Evolutionary conservation across 2,329 filamentous ascomycete genomes (phyloP).

Genomic region (Penicillium sp.): DNA sequence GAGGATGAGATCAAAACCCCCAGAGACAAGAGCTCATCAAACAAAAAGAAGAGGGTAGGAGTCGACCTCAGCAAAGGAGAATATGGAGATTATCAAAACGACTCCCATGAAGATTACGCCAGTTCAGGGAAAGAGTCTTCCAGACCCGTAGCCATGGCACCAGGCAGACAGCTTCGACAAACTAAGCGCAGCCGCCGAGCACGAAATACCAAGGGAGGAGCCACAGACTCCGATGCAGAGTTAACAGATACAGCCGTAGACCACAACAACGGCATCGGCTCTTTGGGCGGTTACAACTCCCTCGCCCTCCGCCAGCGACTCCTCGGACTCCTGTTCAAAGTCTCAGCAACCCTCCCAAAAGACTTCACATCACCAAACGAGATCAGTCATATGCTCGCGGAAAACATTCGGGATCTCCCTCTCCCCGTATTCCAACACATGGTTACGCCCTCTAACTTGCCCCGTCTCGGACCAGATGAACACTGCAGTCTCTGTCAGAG

Average conservation of each 20-base stretch:
- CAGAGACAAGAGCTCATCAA: slow-evolving; percentile 23
- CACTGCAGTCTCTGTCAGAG: slow-evolving; percentile 56
- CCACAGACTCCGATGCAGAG: slow-evolving; percentile 2
- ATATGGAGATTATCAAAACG: slow-evolving; percentile 49
- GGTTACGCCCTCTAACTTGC: slow-evolving; percentile 47
- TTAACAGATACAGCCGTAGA: slow-evolving; percentile 8
- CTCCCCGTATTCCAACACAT: slow-evolving; percentile 50
- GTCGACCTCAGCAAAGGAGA: slow-evolving; percentile 49
- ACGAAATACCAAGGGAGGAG: slow-evolving; percentile 11
- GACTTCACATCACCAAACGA: slow-evolving; percentile 41
- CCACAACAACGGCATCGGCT: slow-evolving; percentile 24
- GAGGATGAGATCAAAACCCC: slow-evolving; percentile 45
- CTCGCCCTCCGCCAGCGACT: slow-evolving; percentile 49
- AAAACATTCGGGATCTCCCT: slow-evolving; percentile 48
- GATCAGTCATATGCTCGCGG: slow-evolving; percentile 46
- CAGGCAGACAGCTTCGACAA: slow-evolving; percentile 23
- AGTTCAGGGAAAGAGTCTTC: slow-evolving; percentile 18
- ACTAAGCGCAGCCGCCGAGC: slow-evolving; percentile 37
- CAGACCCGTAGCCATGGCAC: slow-evolving; percentile 5
- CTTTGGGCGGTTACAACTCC: slow-evolving; percentile 41
- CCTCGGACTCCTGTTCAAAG: slow-evolving; percentile 42
- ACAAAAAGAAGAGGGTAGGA: slow-evolving; percentile 42
- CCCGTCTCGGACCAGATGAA: slow-evolving; percentile 38
- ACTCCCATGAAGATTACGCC: slow-evolving; percentile 31
- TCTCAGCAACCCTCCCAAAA: slow-evolving; percentile 37